Conservation (phyloP, 2,329 filamentous ascomycete genomes). For the Ascochyta lentis region DNA sequence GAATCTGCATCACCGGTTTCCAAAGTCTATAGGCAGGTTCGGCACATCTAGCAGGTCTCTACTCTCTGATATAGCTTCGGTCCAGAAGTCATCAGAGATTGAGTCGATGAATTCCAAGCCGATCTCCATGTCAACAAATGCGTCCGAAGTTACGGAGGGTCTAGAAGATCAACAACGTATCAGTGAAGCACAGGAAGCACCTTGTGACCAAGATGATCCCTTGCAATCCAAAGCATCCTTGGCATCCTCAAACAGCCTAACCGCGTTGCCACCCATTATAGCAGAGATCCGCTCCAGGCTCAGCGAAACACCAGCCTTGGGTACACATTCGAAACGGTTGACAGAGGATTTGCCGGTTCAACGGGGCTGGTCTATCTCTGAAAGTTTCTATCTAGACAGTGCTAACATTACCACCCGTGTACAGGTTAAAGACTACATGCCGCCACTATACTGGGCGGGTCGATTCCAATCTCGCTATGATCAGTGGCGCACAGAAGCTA, state of each 20-base stretch:
- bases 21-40: background rate
- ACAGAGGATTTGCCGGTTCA: background rate
- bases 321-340: background rate
- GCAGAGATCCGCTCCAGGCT: background rate
- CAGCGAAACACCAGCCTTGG: background rate
- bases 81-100: background rate
- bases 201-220: background rate
- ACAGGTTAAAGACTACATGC: constrained; percentile 46
- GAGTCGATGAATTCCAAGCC: constrained; percentile 1
- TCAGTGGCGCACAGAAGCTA: constrained; percentile 44
- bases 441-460: constrained; percentile 44
- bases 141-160: background rate
- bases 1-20: background rate
- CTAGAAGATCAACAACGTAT: background rate
- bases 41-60: background rate
- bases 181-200: background rate
- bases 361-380: constrained; percentile 18
- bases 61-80: constrained; percentile 4
- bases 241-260: background rate
- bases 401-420: constrained; percentile 28
- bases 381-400: constrained; percentile 11
- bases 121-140: background rate
- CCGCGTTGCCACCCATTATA: background rate
- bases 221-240: background rate
- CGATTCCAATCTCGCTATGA: constrained; percentile 44